Base-by-base conservation (phyloP, 129 eudicot species). In the Oenanthe sinensis region DNA sequence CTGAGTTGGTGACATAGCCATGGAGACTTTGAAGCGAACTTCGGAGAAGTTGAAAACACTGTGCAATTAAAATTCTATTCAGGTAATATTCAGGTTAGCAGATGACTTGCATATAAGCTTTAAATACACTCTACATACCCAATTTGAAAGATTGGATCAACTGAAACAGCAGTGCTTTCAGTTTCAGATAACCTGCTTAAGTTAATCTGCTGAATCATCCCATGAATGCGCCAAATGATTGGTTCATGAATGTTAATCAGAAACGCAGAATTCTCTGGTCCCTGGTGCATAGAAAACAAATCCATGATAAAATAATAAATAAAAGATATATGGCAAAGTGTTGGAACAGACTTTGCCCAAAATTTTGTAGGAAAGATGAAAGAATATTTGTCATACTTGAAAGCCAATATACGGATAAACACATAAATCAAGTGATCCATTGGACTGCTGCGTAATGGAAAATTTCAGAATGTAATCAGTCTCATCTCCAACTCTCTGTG, bases 1-100 rank as follows among this genome's bases (percentile, higher is more conserved):
- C 79, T 96, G 99, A 84, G 95, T 89, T 50, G 99, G 99, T 75
- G 99, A 96, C 99, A 96, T 96, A 75, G 91, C 91, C 97, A 96
- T 90, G 62, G 99, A 90, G 81, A 96, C 91, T 77, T 89, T 96
- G 71, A 92, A 84, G 39, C 99, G 96, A 74, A 96, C 88, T 88
- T 96, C 99, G 7, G 99, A 96, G 79, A 92, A 83, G 83, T 89
- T 88, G 16, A 96, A 88, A 72, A 92, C 99, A 76, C 99, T 96
- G 91, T 78, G 84, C 30, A 17, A 74, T 49, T 72, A 30, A 30
- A 75, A 26, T n/a, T 74, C 43, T 72, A 81, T 48, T 62, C 52
- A 70, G 82, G 30, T 42, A 54, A 70, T 76, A 79, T 76, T 71
- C 24, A 60, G 19, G 63, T 40, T 69, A 81, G 75, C 78, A 67